Evolutionary conservation across 768 basidiomycete species (phyloP), one percentile per base, ranked within the genome.

Genomic region (Mycena galopus): DNA sequence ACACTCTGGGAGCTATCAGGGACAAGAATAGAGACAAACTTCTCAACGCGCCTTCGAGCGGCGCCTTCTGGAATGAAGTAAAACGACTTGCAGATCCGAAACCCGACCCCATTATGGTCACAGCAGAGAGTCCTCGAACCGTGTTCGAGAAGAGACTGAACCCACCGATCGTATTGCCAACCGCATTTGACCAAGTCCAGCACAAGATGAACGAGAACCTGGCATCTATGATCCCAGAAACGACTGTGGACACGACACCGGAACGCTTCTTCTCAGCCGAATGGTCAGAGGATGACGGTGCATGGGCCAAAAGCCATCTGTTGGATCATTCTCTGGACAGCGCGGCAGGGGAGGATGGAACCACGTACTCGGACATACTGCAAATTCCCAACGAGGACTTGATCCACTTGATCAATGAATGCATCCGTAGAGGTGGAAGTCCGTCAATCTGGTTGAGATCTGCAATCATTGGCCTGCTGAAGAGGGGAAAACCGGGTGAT

Each of bases 91-190:
- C 63, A 0, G 72, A 73, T 25, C 72, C 72, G 16, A 42, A 53
- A 33, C 63, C 67, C 0, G 7, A 16, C 4, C 59, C 50, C 1
- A 58, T 68, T 2, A 2, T 39, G 0, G 72, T 73, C 8, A 64
- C 42, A 0, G 72, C 72, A 0, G 61, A 64, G 1, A 27, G 53
- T 21, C 65, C 73, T 1, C 16, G 61, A 27, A 53, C 21, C 12
- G 68, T 72, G 0, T 75, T 75, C 39, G 47, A 53, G 11, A 53
- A 51, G 9, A 21, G 71, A 4, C 21, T 73, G 29, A 76, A 76
- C 27, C 72, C 60, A 21, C 59, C 65, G 0, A n/a, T 23, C 17
- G 11, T 35, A 1, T 9, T 62, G n/a, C 66, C 60, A 0, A 12
- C n/a, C 0, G 60, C 61, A 1, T 58, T 69, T 23, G 67, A 64